Base-by-base conservation (phyloP, 108 stramenopile genomes). In the Cyclotella sp. region DNA sequence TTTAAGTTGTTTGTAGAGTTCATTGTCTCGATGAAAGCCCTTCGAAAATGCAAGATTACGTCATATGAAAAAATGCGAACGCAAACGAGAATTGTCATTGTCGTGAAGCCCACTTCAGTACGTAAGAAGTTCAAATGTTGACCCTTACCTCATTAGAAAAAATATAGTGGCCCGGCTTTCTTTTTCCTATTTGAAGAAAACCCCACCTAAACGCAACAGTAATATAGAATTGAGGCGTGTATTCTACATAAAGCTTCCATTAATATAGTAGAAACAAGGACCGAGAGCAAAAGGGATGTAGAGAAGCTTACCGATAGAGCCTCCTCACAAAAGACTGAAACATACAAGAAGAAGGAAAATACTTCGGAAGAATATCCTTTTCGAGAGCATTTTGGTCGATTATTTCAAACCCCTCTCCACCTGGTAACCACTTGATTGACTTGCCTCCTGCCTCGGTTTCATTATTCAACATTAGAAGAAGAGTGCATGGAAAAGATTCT, bases 261-360 rank as follows among this genome's bases (percentile, higher is more conserved):
- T 14, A 39, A 63, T 4, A 5, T 12, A 63, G 40, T 3, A 1
- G 14, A 10, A 5, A 21, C 62, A 4, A 34, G 13, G 12, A 63
- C 34, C 9, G 13, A 21, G 27, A 42, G 9, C 9, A 7, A 13
- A 34, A 43, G 6, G 0, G 3, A 42, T 39, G 34, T 26, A 5
- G 6, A 53, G 18, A 18, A 19, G 19, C 69, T 58, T 40, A 70
- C 69, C 69, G 34, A 51, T 70, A 70, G 11, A 70, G 55, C 69
- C 43, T 70, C 22, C 69, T 57, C 10, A 70, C 55, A 43, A 70
- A 70, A n/a, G 69, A 70, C 24, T 52, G 53, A 57, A 70, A 70
- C n/a, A 57, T n/a, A n/a, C 69, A 70, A 14, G 69, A 51, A 26
- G 40, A 40, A 10, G 18, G 52, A 57, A 70, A 70, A 27, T 70